Evolutionary conservation across 2,329 filamentous ascomycete genomes (phyloP).

Genomic region (Ascocoryne sarcoides): DNA sequence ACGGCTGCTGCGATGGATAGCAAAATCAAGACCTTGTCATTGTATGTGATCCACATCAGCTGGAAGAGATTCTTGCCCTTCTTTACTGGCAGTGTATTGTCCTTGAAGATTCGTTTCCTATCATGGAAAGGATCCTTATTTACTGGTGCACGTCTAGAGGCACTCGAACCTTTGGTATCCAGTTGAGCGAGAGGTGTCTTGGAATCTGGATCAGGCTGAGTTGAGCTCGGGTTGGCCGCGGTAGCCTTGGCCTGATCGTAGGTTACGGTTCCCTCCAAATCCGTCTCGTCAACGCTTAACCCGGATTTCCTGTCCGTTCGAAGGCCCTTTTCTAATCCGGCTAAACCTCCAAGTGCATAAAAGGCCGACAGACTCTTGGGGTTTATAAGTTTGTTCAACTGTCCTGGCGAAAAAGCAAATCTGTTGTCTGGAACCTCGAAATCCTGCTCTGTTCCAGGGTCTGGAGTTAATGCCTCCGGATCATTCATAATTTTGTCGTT

Average conservation of each 20-base stretch:
- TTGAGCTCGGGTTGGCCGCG: slow-evolving; percentile 14
- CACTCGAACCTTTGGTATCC: slow-evolving; percentile 13
- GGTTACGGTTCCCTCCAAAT: slow-evolving; percentile 51
- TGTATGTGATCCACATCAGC: slow-evolving; percentile 72
- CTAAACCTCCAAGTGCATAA: slow-evolving; percentile 63
- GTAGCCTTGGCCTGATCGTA: slow-evolving; percentile 52
- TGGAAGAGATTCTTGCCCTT: slow-evolving; percentile 62
- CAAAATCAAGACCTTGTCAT: slow-evolving; percentile 70
- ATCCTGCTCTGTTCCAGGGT: slow-evolving; percentile 62
- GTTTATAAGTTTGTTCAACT: slow-evolving; percentile 68
- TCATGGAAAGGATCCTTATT: slow-evolving; percentile 40
- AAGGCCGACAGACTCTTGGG: slow-evolving; percentile 71
- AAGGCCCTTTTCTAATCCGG: slow-evolving; percentile 65
- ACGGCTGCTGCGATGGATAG: slow-evolving; percentile 64
- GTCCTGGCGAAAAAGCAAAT: slow-evolving; percentile 66
- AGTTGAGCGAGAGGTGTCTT: slow-evolving; percentile 6
- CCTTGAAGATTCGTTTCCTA: slow-evolving; percentile 60
- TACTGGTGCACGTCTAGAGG: slow-evolving; percentile 1
- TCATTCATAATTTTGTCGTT: slow-evolving; percentile 46
- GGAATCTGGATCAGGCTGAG: slow-evolving; percentile 1
- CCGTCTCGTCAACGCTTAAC: slow-evolving; percentile 60
- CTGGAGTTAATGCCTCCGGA: slow-evolving; percentile 37
- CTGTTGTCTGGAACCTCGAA: slow-evolving; percentile 59
- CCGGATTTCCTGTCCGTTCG: slow-evolving; percentile 56
- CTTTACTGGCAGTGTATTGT: slow-evolving; percentile 58